These are phyloP conservation scores for peach (Prunus persica) DNA, from an alignment of 306 rosid genomes.

Conservation along the genomic window Prunus_persica_NCBIv2 NC_034011.1:25311501-25312000, in stretches of 20 bases:
- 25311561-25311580: conserved; percentile 26
- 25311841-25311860: neutral
- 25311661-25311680: conserved; percentile 43
- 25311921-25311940: conserved; percentile 35
- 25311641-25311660: conserved; percentile 28
- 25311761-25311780: conserved; percentile 38
- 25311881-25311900: conserved; percentile 22
- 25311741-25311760: neutral
- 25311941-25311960: conserved; percentile 38
- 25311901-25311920: conserved; percentile 23
- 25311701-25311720: no score
- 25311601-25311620: conserved; percentile 23
- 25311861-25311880: conserved; percentile 39
- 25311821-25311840: conserved; percentile 34
- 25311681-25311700: neutral
- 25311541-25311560: conserved; percentile 22
- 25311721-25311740: neutral
- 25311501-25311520: conserved; percentile 24
- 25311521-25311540: conserved; percentile 24
- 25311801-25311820: conserved; percentile 41
- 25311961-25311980: conserved; percentile 25
- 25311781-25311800: conserved; percentile 26
- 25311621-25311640: conserved; percentile 38
- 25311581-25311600: conserved; percentile 42
- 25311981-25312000: conserved; percentile 30